A percentile compares a stretch with the other conserved stretches of the same genome.
phyloP scores from a whole-genome alignment of 108 stramenopile genomes.

The Skeletonema marinoi region DNA sequence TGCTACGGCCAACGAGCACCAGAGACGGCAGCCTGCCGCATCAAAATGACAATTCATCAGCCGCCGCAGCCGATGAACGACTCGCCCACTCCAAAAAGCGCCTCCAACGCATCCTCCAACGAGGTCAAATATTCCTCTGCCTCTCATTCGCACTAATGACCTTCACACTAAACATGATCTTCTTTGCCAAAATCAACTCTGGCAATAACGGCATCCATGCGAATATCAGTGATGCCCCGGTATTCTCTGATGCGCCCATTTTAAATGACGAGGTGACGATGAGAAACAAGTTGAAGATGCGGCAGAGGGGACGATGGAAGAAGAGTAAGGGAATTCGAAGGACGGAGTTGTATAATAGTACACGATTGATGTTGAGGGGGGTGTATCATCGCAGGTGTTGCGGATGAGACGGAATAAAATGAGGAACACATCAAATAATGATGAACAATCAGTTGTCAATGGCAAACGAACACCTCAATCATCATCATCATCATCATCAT shows the following conservation, averaged over 20 bases:
- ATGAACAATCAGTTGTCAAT: not conserved
- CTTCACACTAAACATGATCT: not conserved
- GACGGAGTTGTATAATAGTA: not conserved
- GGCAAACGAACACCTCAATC: not conserved
- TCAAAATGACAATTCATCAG: too few relatives aligned
- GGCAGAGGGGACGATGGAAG: not conserved
- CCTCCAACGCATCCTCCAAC: not conserved
- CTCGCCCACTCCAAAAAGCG: not conserved
- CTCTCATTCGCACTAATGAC: not conserved
- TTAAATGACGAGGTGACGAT: not conserved
- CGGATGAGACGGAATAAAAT: not conserved
- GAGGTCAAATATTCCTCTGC: not conserved
- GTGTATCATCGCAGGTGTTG: not conserved
- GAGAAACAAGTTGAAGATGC: not conserved
- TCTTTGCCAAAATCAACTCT: not conserved
- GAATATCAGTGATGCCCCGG: not conserved
- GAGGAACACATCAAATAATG: not conserved
- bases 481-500: not conserved
- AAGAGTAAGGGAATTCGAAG: not conserved
- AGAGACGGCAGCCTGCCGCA: too few relatives aligned
- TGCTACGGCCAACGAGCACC: too few relatives aligned
- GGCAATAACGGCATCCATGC: not conserved
- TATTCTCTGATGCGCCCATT: not conserved
- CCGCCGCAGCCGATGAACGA: not conserved
- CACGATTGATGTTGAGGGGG: not conserved